phyloP scores from a whole-genome alignment of 2,329 filamentous ascomycete species.

The Exophiala lecanii-corni region DNA sequence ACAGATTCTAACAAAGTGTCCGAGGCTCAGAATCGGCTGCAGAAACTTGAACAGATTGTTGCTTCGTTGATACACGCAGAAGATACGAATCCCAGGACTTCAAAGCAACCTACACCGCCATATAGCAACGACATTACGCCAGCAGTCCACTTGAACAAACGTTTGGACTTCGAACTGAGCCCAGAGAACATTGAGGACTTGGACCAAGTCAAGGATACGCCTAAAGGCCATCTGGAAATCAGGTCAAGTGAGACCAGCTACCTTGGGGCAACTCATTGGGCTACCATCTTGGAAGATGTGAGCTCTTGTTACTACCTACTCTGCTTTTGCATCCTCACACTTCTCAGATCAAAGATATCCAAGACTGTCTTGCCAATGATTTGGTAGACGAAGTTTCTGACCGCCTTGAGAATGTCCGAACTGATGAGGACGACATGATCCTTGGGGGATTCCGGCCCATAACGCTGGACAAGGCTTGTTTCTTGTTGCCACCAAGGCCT shows the following conservation, averaged over 20 bases:
- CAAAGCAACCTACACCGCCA: constrained; percentile 1
- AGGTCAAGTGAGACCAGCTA: constrained; percentile 25
- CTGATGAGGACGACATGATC: neutral
- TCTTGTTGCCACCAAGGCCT: constrained; percentile 3
- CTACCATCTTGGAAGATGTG: constrained; percentile 35
- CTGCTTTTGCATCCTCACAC: neutral
- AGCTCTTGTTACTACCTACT: neutral
- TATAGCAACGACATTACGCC: neutral
- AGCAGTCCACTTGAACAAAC: neutral
- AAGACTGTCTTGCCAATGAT: constrained; percentile 7
- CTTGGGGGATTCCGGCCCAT: neutral
- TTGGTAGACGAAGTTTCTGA: neutral
- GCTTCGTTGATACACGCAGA: constrained; percentile 7
- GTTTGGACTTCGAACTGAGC: neutral
- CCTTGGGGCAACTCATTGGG: constrained; percentile 38
- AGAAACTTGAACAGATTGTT: constrained; percentile 10
- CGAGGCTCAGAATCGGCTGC: constrained; percentile 7
- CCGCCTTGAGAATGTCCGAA: neutral
- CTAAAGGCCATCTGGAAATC: constrained; percentile 7
- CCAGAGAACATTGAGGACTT: too few species aligned
- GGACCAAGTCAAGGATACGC: too few species aligned
- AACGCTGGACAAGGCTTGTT: constrained; percentile 1
- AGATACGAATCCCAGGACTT: neutral
- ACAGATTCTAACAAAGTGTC: constrained; percentile 4
- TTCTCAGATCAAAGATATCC: constrained; percentile 11